phyloP scores from a whole-genome alignment of 1,139 yeast genomes.

The Suhomyces coccinellae region DNA sequence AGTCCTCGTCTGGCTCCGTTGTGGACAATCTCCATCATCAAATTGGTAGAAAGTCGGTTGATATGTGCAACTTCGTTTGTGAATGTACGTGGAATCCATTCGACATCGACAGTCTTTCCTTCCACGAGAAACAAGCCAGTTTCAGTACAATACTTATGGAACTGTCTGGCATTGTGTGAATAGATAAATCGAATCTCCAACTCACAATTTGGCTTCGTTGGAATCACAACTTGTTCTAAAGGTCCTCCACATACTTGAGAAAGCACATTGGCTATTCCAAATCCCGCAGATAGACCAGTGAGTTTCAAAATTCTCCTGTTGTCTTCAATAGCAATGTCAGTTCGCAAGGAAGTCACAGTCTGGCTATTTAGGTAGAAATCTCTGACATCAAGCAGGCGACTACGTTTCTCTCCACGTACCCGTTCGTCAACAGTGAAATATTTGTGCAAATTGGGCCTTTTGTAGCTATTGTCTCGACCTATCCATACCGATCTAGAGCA shows the following conservation, averaged over 20 bases:
- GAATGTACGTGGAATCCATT: constrained; percentile 32
- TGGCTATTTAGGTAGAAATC: neutral
- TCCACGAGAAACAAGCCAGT: constrained; percentile 60
- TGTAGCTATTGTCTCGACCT: neutral
- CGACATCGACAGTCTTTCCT: constrained; percentile 50
- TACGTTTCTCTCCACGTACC: neutral
- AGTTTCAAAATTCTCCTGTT: constrained; percentile 8
- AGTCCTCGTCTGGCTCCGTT: constrained; percentile 39
- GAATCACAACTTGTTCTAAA: constrained; percentile 48
- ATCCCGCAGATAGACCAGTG: constrained; percentile 9
- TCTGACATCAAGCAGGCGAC: neutral
- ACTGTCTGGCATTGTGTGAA: constrained; percentile 55
- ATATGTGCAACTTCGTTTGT: neutral
- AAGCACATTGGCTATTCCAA: constrained; percentile 52
- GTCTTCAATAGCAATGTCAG: neutral
- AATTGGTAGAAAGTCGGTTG: constrained; percentile 10
- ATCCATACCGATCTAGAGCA: constrained; percentile 1
- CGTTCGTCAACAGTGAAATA: neutral
- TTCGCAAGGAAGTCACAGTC: neutral
- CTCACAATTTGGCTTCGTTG: constrained; percentile 7
- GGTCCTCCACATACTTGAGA: constrained; percentile 76
- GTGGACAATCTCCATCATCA: constrained; percentile 30
- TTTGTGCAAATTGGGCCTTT: neutral
- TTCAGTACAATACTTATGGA: constrained; percentile 53
- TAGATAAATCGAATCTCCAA: constrained; percentile 57